Conservation (phyloP, 2,329 filamentous ascomycete species). For the Fusarium heterosporum region DNA sequence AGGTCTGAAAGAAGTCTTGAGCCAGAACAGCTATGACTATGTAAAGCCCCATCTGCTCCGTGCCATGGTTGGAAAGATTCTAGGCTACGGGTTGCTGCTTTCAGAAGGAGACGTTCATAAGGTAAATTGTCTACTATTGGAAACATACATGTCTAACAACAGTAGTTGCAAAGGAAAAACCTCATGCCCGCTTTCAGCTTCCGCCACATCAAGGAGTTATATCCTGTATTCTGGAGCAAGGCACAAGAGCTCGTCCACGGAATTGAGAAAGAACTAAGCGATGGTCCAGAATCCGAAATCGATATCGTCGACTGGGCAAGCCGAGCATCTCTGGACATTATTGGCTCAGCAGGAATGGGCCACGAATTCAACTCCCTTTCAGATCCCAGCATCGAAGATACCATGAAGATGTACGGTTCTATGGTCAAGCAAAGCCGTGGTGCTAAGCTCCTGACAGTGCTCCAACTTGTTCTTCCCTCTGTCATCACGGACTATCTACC, state of each 20-base stretch:
- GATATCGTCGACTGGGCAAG: constrained; percentile 38
- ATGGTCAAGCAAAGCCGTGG: constrained; percentile 47
- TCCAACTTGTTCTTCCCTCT: constrained; percentile 30
- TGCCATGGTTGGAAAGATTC: constrained; percentile 32
- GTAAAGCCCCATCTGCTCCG: constrained; percentile 34
- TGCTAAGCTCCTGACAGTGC: constrained; percentile 18
- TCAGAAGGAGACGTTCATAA: constrained; percentile 35
- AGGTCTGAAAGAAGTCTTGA: constrained; percentile 28
- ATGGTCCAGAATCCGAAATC: neutral
- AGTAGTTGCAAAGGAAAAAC: constrained; percentile 34
- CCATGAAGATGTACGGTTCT: constrained; percentile 44
- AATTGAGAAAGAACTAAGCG: constrained; percentile 4
- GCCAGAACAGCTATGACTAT: constrained; percentile 31
- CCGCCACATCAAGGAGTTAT: constrained; percentile 33
- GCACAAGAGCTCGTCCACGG: constrained; percentile 23
- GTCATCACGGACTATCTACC: constrained; percentile 33
- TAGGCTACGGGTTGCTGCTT: constrained; percentile 9
- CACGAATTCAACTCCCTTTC: constrained; percentile 51
- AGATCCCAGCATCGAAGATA: constrained; percentile 48
- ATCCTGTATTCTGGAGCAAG: constrained; percentile 32
- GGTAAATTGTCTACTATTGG: fast-evolving
- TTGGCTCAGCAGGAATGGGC: constrained; percentile 51
- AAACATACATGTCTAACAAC: neutral
- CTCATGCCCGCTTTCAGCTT: constrained; percentile 40
- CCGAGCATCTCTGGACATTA: constrained; percentile 50